phyloP scores from a whole-genome alignment of 805 yeast species.

The Starmerella roubikii region DNA sequence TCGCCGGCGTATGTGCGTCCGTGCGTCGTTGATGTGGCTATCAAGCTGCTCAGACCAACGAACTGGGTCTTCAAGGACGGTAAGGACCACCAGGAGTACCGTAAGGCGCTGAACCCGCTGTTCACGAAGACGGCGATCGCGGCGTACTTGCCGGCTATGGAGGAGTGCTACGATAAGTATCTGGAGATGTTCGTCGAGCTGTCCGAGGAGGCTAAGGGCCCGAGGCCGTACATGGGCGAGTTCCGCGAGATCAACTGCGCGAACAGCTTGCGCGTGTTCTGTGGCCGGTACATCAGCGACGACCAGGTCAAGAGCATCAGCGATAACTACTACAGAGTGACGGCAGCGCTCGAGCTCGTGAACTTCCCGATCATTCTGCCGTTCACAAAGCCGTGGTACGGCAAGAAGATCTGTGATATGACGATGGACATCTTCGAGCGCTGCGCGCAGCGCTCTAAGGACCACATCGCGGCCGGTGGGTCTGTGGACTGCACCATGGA shows the following conservation, averaged over 20 bases:
- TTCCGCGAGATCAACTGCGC: constrained; percentile 97
- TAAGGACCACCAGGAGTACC: constrained; percentile 84
- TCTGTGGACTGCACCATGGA: constrained; percentile 83
- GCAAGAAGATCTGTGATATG: constrained; percentile 81
- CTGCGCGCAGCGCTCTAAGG: constrained; percentile 82
- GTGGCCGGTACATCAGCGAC: constrained; percentile 89
- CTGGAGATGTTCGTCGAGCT: constrained; percentile 47
- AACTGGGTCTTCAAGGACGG: constrained; percentile 99
- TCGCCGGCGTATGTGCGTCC: constrained; percentile 87
- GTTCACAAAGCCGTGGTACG: constrained; percentile 96
- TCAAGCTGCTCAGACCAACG: constrained; percentile 81
- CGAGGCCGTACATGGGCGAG: constrained; percentile 73
- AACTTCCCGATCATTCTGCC: constrained; percentile 96
- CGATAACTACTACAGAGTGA: constrained; percentile 80
- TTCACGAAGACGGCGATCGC: constrained; percentile 76
- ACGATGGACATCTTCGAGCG: constrained; percentile 82
- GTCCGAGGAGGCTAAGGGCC: constrained; percentile 40
- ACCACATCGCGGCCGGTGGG: constrained; percentile 63
- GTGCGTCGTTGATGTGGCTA: constrained; percentile 95
- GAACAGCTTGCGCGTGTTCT: constrained; percentile 78
- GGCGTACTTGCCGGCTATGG: constrained; percentile 72
- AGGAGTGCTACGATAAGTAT: constrained; percentile 70
- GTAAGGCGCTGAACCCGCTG: constrained; percentile 77
- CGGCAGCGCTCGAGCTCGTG: constrained; percentile 93
- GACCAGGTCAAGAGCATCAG: constrained; percentile 79